Evolutionary conservation across 1,139 yeast genomes (phyloP), one percentile per base, ranked within the genome.

Genomic region (Yamadazyma triangularis): DNA sequence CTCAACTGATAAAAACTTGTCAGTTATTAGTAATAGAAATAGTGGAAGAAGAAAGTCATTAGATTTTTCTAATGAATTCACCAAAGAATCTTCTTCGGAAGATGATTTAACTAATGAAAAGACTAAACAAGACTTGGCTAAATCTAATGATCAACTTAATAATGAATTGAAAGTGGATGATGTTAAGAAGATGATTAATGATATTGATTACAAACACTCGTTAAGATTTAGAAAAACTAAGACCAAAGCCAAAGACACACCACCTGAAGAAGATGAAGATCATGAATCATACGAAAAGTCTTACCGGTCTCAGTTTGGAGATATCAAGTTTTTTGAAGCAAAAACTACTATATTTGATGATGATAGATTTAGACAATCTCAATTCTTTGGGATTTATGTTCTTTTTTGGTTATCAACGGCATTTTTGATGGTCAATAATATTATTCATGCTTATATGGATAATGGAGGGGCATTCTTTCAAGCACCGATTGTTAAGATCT

Each of bases 391-490:
- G 1, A 60, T 82, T 26, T 83, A 74, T 46, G 74, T 81, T 9
- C 64, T 81, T 32, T 74, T 78, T 40, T 83, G 93, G 93, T 56
- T 81, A 34, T 71, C 73, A 2, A 71, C 79, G 7, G 79, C 71
- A 7, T 70, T 80, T 35, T 53, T 69, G 23, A 68, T 75, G 37
- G 44, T 73, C 23, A 70, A 70, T 34, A 66, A 63, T 22, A 42
- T 73, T n/a, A 62, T 75, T 15, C 72, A 73, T 34, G 65, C 61
- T 13, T 54, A 62, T 31, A 48, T 53, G 42, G 58, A 56, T 9
- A 41, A 42, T n/a, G 31, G 42, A 2, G 42, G 38, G n/a, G 44
- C 53, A 7, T 38, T 64, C 20, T 48, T 62, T 26, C 62, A 74
- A 16, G 68, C 77, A 28, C 73, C 77, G 19, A 70, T 85, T 19